phyloP scores from a whole-genome alignment of 208 protist genomes.

The Endotrypanum monterogeii region DNA sequence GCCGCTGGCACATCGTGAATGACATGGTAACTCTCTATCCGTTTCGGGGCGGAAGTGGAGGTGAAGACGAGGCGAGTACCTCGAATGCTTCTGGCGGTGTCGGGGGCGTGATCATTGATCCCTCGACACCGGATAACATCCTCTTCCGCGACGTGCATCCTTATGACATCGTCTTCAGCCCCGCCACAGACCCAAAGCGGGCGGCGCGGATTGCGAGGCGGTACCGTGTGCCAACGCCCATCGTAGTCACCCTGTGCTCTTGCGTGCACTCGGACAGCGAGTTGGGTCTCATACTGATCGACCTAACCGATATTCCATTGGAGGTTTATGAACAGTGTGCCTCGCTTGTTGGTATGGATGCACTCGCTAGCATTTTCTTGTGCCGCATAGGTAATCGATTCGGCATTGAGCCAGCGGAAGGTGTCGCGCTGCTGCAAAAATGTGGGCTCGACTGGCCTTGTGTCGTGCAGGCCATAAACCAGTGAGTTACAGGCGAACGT shows the following conservation, averaged over 20 bases:
- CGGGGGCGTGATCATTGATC: background rate
- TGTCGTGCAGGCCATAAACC: conserved; percentile 39
- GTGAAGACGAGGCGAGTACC: background rate
- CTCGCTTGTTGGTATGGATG: conserved; percentile 48
- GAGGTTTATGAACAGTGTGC: conserved; percentile 73
- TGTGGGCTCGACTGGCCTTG: conserved; percentile 63
- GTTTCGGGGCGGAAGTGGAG: conserved; percentile 32
- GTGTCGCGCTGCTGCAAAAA: conserved; percentile 53
- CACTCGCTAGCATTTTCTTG: conserved; percentile 71
- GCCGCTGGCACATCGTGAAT: conserved; percentile 76
- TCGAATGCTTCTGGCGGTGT: background rate
- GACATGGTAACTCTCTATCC: conserved; percentile 83
- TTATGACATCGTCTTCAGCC: conserved; percentile 72
- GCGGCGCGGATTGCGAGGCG: conserved; percentile 40
- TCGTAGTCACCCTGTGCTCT: conserved; percentile 57
- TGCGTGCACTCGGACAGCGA: conserved; percentile 61
- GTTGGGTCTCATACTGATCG: conserved; percentile 58
- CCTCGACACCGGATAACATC: conserved; percentile 22
- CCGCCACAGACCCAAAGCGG: conserved; percentile 52
- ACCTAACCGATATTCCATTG: conserved; percentile 68
- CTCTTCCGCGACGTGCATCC: conserved; percentile 59
- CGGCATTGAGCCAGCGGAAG: conserved; percentile 47
- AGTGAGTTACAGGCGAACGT: background rate
- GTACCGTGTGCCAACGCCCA: conserved; percentile 59
- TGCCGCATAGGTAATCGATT: conserved; percentile 74